Conservation (phyloP, 2,329 filamentous ascomycete species). For the Orbilia javanica region DNA sequence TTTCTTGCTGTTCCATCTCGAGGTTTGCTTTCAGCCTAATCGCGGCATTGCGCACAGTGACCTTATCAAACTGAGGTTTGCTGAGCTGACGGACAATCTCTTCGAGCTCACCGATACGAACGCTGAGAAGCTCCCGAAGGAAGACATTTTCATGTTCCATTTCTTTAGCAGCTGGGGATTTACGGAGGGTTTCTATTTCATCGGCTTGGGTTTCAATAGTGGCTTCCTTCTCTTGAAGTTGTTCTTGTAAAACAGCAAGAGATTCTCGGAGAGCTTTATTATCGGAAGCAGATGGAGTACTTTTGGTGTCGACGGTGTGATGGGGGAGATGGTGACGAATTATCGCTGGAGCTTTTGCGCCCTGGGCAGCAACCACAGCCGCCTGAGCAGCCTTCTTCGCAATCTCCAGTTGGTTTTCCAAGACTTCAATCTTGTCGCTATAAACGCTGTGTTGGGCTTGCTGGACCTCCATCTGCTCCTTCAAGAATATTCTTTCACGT, state of each 20-base stretch:
- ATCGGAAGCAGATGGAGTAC: constrained; percentile 70
- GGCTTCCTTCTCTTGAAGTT: constrained; percentile 91
- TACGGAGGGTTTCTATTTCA: constrained; percentile 76
- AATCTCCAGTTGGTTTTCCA: constrained; percentile 92
- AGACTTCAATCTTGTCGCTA: constrained; percentile 83
- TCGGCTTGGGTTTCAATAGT: constrained; percentile 89
- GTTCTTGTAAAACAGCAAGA: constrained; percentile 95
- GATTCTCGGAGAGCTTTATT: constrained; percentile 96
- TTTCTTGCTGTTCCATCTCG: constrained; percentile 97
- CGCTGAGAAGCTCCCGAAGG: constrained; percentile 91
- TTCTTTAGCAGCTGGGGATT: constrained; percentile 86
- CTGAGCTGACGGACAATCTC: constrained; percentile 88
- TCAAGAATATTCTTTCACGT: constrained; percentile 80
- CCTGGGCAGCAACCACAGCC: constrained; percentile 80
- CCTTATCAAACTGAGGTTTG: constrained; percentile 79
- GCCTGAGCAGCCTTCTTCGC: constrained; percentile 87
- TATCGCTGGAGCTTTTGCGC: constrained; percentile 64
- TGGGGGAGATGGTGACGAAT: constrained; percentile 26
- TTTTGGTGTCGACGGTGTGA: constrained; percentile 63
- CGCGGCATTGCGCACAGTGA: constrained; percentile 86
- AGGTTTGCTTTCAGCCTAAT: constrained; percentile 94
- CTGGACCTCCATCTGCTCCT: constrained; percentile 83
- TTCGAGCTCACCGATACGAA: constrained; percentile 89
- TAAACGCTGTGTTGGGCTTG: constrained; percentile 87
- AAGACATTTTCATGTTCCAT: constrained; percentile 93